Percentiles rank a stretch among this genome's conserved stretches.
Evolutionary conservation across 2,329 filamentous ascomycete species (phyloP).

Genomic region (Thielaviopsis euricoi): DNA sequence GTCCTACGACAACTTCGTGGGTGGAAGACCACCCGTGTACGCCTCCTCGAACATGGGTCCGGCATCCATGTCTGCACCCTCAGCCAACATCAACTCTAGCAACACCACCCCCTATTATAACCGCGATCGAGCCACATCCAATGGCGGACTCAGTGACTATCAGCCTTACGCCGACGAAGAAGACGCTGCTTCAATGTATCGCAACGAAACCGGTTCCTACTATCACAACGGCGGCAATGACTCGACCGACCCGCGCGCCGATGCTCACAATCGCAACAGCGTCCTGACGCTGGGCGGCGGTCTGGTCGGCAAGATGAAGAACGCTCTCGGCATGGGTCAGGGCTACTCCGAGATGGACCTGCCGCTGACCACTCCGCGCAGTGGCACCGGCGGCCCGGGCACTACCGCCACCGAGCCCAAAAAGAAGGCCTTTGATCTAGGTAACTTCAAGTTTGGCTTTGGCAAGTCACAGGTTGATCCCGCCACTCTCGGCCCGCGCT

Average conservation of each 20-base stretch:
- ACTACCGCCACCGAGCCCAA: slow-evolving; percentile 24
- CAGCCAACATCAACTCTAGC: slow-evolving; percentile 3
- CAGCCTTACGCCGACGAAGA: slow-evolving; percentile 78
- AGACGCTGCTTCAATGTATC: slow-evolving; percentile 45
- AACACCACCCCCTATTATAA: slow-evolving; percentile 28
- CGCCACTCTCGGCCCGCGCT: slow-evolving; percentile 73
- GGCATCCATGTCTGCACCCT: slow-evolving; percentile 1
- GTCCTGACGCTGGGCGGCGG: slow-evolving; percentile 76
- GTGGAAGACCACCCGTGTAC: slow-evolving; percentile 38
- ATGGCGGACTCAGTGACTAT: slow-evolving; percentile 73
- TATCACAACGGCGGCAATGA: slow-evolving; percentile 54
- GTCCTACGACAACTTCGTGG: slow-evolving; percentile 91
- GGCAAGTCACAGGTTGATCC: slow-evolving; percentile 73
- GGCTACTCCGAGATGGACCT: slow-evolving; percentile 97
- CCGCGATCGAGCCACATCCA: slow-evolving; percentile 47
- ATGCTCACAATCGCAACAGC: slow-evolving; percentile 68
- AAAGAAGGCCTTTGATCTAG: slow-evolving; percentile 46
- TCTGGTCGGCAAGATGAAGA: slow-evolving; percentile 73
- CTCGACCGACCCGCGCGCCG: slow-evolving; percentile 22
- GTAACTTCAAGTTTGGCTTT: slow-evolving; percentile 86
- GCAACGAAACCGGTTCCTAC: slow-evolving; percentile 61
- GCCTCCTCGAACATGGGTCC: slow-evolving; percentile 18
- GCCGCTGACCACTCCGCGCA: slow-evolving; percentile 61
- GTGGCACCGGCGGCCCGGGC: slow-evolving; percentile 22
- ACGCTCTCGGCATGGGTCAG: slow-evolving; percentile 72